Evolutionary conservation across 2,329 filamentous ascomycete genomes (phyloP).

Genomic region (Amauroascus verrucosus): DNA sequence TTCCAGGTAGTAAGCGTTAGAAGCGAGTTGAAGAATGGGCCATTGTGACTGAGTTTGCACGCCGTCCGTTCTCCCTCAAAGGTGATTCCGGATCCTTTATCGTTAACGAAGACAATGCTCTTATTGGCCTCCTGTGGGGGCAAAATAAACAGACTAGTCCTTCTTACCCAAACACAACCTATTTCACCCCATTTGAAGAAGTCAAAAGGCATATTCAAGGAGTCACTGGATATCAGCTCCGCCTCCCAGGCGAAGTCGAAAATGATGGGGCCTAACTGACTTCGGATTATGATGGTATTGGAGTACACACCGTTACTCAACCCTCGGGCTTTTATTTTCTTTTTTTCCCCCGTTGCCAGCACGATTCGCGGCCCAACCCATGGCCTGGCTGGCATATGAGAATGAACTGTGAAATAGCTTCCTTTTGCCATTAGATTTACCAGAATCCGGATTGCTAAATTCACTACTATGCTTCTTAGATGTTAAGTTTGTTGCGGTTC

Average conservation of each 20-base stretch:
- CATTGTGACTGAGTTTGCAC: background rate
- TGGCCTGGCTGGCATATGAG: too few species aligned
- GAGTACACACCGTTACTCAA: too few species aligned
- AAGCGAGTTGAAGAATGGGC: background rate
- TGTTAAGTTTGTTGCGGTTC: too few species aligned
- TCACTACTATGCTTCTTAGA: too few species aligned
- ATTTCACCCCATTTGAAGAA: background rate
- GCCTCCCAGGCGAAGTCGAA: background rate
- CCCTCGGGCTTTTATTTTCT: too few species aligned
- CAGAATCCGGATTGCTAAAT: too few species aligned
- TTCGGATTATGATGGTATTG: too few species aligned
- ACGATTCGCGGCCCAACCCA: too few species aligned
- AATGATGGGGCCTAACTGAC: background rate
- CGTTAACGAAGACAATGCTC: background rate
- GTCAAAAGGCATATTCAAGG: background rate
- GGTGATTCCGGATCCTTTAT: background rate
- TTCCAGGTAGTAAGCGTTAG: background rate
- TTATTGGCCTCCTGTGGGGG: background rate
- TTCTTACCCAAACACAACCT: background rate
- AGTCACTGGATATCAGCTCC: background rate
- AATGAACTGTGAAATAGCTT: too few species aligned
- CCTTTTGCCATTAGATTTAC: too few species aligned
- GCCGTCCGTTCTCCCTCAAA: background rate
- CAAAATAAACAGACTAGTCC: background rate
- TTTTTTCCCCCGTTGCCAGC: too few species aligned